These are phyloP conservation scores for Mortierella alpina DNA, from an alignment of 192 early-diverging fungal species.

Conservation along the genomic window DNA sequence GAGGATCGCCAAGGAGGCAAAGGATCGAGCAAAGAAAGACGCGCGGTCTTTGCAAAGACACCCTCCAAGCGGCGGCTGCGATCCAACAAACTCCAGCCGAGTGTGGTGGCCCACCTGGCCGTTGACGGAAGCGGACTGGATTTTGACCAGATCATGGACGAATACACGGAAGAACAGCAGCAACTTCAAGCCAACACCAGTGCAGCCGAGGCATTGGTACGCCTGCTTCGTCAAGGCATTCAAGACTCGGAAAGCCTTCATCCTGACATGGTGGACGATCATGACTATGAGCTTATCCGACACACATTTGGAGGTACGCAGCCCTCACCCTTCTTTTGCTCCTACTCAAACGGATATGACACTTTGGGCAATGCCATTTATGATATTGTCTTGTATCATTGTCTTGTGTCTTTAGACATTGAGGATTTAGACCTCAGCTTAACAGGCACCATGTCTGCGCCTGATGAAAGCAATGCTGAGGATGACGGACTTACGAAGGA, in stretches of 20 bases:
- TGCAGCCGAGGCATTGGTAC: conserved; percentile 35
- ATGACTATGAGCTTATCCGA: conserved; percentile 43
- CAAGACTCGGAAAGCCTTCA: conserved; percentile 35
- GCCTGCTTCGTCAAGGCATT: conserved; percentile 32
- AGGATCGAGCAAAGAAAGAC: conserved; percentile 10
- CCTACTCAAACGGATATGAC: neutral
- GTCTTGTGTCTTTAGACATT: conserved; percentile 21
- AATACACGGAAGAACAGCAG: conserved; percentile 35
- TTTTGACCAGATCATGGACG: conserved; percentile 18
- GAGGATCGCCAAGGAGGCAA: conserved; percentile 8
- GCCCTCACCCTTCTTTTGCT: too few relatives aligned
- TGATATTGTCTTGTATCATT: neutral
- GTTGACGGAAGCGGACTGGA: conserved; percentile 19
- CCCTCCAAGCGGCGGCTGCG: conserved; percentile 31
- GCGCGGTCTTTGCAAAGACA: neutral
- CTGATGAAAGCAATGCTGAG: conserved; percentile 35
- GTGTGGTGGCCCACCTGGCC: conserved; percentile 11
- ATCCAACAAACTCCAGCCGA: conserved; percentile 29
- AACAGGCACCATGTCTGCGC: conserved; percentile 23
- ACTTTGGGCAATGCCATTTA: neutral
- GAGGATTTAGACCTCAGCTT: conserved; percentile 44
- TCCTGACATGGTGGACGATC: conserved; percentile 32
- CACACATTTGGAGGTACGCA: conserved; percentile 46
- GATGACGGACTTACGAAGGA: conserved; percentile 41
- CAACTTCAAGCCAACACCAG: conserved; percentile 22